Evolutionary conservation across 2,329 filamentous ascomycete species (phyloP).

Genomic region (Furcasterigmium furcatum): DNA sequence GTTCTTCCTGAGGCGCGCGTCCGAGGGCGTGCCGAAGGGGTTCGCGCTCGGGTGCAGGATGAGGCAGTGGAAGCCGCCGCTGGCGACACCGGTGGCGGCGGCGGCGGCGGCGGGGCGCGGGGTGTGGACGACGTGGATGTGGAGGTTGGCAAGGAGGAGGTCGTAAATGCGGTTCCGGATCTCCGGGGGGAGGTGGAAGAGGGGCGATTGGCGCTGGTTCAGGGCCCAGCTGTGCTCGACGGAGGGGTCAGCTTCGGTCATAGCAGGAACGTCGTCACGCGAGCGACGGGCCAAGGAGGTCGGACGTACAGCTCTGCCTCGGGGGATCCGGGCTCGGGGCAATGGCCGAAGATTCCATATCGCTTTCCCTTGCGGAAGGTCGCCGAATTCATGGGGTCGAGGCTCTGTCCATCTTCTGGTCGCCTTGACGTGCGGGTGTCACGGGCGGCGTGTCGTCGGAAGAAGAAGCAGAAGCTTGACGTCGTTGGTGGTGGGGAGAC

Average conservation of each 20-base stretch:
- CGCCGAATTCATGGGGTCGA: constrained; percentile 9
- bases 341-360: constrained; percentile 9
- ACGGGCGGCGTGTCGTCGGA: constrained; percentile 5
- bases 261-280: too few relatives aligned
- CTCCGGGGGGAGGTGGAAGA: constrained; percentile 20
- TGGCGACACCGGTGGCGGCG: not conserved
- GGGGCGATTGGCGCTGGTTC: constrained; percentile 5
- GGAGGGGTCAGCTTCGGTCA: not conserved
- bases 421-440: not conserved
- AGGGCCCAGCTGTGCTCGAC: constrained; percentile 7
- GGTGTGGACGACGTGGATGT: constrained; percentile 16
- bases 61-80: constrained; percentile 24
- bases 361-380: constrained; percentile 7
- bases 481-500: not conserved
- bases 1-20: not conserved
- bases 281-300: not conserved
- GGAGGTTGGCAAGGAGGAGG: constrained; percentile 15
- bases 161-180: constrained; percentile 18
- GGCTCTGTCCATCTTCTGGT: not conserved
- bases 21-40: constrained; percentile 21
- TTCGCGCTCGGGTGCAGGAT: constrained; percentile 20
- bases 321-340: constrained; percentile 7
- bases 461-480: too few relatives aligned
- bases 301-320: constrained; percentile 9
- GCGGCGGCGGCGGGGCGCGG: too few relatives aligned